Percentiles rank a stretch among this genome's conserved stretches.
Evolutionary conservation across 805 yeast genomes (phyloP).

Genomic region (Candida parachauliodes): DNA sequence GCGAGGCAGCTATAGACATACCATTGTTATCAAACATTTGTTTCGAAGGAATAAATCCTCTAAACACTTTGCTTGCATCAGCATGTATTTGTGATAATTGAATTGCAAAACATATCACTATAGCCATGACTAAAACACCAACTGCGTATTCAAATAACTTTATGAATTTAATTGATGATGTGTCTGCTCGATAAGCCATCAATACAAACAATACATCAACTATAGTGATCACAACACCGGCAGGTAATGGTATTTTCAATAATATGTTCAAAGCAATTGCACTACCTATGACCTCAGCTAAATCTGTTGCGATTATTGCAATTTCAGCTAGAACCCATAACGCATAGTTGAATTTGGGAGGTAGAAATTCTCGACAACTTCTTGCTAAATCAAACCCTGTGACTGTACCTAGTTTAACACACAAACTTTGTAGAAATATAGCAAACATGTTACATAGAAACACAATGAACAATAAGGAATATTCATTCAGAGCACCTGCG

Average conservation of each 20-base stretch:
- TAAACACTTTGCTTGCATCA: conserved; percentile 29
- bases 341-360: conserved; percentile 33
- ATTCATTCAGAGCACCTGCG: conserved; percentile 45
- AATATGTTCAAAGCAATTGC: conserved; percentile 48
- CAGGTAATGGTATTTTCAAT: conserved; percentile 44
- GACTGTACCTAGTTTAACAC: conserved; percentile 46
- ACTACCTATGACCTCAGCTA: conserved; percentile 54
- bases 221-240: conserved; percentile 44
- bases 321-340: conserved; percentile 44
- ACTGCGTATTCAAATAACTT: conserved; percentile 40
- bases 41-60: conserved; percentile 43
- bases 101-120: conserved; percentile 44
- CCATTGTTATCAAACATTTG: conserved; percentile 42
- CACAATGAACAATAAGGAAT: conserved; percentile 40
- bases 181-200: conserved; percentile 44
- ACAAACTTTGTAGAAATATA: conserved; percentile 41
- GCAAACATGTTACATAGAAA: conserved; percentile 44
- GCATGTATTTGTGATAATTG: conserved; percentile 37
- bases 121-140: conserved; percentile 39
- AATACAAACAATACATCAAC: conserved; percentile 45
- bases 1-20: conserved; percentile 44
- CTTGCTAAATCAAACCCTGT: conserved; percentile 48
- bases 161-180: conserved; percentile 32
- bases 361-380: conserved; percentile 39
- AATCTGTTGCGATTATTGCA: conserved; percentile 50